Conservation (phyloP, 352 stramenopile genomes). For the Blastocystis sp. region DNA sequence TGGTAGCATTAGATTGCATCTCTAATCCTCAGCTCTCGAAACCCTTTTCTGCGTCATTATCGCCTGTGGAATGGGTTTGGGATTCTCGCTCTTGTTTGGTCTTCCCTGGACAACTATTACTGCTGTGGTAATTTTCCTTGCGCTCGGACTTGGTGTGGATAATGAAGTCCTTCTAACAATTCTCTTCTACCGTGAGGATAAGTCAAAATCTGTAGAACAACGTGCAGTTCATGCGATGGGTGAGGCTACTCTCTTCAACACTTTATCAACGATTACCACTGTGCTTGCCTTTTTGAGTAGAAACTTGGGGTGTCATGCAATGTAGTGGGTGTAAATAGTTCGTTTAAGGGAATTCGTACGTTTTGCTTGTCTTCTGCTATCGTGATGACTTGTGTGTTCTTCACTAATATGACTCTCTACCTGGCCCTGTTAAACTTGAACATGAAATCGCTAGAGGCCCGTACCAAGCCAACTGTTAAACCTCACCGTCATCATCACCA, state of each 20-base stretch:
- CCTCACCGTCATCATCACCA: neutral
- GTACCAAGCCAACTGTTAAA: neutral
- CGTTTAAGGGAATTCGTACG: conserved; percentile 33
- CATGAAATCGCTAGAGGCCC: neutral
- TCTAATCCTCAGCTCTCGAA: neutral
- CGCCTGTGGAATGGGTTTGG: conserved; percentile 32
- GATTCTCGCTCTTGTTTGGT: conserved; percentile 6
- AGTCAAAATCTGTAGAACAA: neutral
- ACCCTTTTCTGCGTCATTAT: neutral
- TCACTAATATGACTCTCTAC: conserved; percentile 1
- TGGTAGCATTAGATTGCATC: neutral
- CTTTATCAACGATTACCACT: conserved; percentile 15
- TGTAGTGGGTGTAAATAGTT: conserved; percentile 29
- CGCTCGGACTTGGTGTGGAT: conserved; percentile 40
- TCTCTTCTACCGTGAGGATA: conserved; percentile 14
- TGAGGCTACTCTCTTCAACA: conserved; percentile 25
- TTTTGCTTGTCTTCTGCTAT: conserved; percentile 49
- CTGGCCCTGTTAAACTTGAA: neutral
- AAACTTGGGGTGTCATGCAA: neutral
- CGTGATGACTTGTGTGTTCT: conserved; percentile 43
- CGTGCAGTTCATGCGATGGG: neutral
- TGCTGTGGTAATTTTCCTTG: conserved; percentile 21
- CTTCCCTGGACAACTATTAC: conserved; percentile 55
- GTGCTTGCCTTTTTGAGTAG: conserved; percentile 41
- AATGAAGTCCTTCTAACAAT: conserved; percentile 44